Evolutionary conservation across 768 basidiomycete species (phyloP).

Genomic region (Russula lepida): DNA sequence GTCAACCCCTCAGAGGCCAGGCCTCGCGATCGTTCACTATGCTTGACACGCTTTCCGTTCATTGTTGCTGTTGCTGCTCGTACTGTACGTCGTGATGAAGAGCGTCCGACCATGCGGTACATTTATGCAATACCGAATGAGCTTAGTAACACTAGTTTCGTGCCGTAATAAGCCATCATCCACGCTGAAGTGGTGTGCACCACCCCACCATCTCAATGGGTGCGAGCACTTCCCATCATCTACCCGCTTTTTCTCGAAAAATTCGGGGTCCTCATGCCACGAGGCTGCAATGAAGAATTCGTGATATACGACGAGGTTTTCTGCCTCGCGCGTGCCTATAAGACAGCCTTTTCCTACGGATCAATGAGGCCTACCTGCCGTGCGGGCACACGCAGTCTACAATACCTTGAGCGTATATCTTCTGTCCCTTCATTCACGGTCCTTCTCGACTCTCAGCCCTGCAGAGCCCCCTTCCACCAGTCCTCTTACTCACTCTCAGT

Average conservation of each 20-base stretch:
- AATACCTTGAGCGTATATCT: slow-evolving; percentile 6
- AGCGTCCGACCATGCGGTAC: too few relatives aligned
- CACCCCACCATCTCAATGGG: neutral
- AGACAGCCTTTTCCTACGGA: slow-evolving; percentile 10
- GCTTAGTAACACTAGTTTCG: neutral
- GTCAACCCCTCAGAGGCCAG: neutral
- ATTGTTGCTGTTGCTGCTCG: neutral
- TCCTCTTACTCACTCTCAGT: neutral
- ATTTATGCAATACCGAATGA: neutral
- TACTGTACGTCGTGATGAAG: neutral
- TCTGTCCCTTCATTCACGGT: slow-evolving; percentile 1
- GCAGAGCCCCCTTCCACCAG: slow-evolving; percentile 8
- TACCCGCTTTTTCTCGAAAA: slow-evolving; percentile 2
- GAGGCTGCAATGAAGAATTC: slow-evolving; percentile 15
- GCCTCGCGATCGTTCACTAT: neutral
- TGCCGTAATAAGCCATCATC: slow-evolving; percentile 2
- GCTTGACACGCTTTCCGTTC: slow-evolving; percentile 1
- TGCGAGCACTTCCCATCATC: slow-evolving; percentile 11
- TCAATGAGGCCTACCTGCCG: slow-evolving; percentile 11
- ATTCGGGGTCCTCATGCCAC: slow-evolving; percentile 13
- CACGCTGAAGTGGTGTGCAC: slow-evolving; percentile 5
- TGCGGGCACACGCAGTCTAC: slow-evolving; percentile 9
- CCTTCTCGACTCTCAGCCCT: slow-evolving; percentile 11
- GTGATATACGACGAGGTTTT: slow-evolving; percentile 11
- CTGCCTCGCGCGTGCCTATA: slow-evolving; percentile 15